Percentiles rank a stretch among this genome's conserved stretches.
Evolutionary conservation across 2,329 filamentous ascomycete species (phyloP).

Genomic region (Arthrinium phaeospermum): DNA sequence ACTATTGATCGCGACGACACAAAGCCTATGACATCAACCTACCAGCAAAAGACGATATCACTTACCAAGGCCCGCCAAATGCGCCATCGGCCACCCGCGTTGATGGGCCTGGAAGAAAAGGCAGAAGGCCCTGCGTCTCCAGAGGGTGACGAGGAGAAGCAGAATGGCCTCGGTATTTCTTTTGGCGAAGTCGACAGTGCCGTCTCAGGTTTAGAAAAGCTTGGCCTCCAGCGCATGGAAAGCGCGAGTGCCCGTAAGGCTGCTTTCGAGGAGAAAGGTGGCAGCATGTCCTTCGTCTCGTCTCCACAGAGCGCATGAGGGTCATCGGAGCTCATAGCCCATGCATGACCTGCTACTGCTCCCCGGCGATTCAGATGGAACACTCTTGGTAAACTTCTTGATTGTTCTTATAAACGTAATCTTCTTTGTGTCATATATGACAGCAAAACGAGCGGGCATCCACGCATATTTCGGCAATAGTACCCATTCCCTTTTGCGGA

Average conservation of each 20-base stretch:
- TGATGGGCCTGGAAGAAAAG: slow-evolving; percentile 73
- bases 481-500: slow-evolving; percentile 2
- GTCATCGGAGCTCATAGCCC: background rate
- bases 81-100: slow-evolving; percentile 86
- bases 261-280: slow-evolving; percentile 40
- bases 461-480: slow-evolving; percentile 18
- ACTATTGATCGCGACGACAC: slow-evolving; percentile 92
- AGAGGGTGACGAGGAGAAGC: slow-evolving; percentile 38
- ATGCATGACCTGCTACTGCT: background rate
- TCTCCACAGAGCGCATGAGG: slow-evolving; percentile 38
- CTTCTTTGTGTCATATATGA: slow-evolving; percentile 23
- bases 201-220: slow-evolving; percentile 44
- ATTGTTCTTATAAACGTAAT: slow-evolving; percentile 21
- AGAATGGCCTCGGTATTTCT: slow-evolving; percentile 45
- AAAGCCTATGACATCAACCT: slow-evolving; percentile 83
- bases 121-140: slow-evolving; percentile 31
- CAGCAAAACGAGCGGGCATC: slow-evolving; percentile 19
- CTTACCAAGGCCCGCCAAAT: slow-evolving; percentile 86
- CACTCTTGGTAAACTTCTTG: slow-evolving; percentile 5
- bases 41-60: slow-evolving; percentile 96
- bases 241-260: slow-evolving; percentile 40
- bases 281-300: slow-evolving; percentile 31
- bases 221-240: slow-evolving; percentile 39
- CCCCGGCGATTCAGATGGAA: background rate
- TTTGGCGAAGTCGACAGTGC: slow-evolving; percentile 47